These are phyloP conservation scores for Glycine latifolia DNA, from an alignment of 306 rosid genomes.

Conservation along the genomic window DNA sequence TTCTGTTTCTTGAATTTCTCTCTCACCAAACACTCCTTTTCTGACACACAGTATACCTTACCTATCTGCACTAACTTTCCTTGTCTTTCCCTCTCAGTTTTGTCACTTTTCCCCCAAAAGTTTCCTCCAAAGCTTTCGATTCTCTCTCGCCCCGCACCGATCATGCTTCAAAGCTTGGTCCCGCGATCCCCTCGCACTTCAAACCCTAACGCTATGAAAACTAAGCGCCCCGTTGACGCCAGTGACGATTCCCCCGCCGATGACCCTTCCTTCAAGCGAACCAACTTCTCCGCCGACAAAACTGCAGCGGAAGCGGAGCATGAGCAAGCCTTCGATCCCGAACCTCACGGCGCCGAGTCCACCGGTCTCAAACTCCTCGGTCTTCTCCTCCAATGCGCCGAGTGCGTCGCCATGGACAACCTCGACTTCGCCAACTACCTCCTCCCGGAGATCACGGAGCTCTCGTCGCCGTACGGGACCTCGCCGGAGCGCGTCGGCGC, in stretches of 20 bases:
- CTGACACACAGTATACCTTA: conserved; percentile 56
- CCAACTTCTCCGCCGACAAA: conserved; percentile 44
- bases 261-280: conserved; percentile 59
- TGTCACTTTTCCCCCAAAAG: conserved; percentile 63
- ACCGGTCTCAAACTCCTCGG: conserved; percentile 78
- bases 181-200: conserved; percentile 67
- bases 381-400: conserved; percentile 91
- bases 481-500: conserved; percentile 97
- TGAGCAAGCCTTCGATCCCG: conserved; percentile 39
- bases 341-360: conserved; percentile 51
- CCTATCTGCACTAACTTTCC: conserved; percentile 53
- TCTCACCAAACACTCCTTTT: conserved; percentile 26
- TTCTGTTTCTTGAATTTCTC: conserved; percentile 48
- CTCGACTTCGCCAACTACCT: conserved; percentile 80
- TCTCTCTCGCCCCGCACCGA: conserved; percentile 54
- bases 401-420: conserved; percentile 83
- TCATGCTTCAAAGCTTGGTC: conserved; percentile 96
- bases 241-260: conserved; percentile 34
- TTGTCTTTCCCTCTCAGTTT: conserved; percentile 56
- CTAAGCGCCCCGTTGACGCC: conserved; percentile 64
- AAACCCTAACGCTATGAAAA: conserved; percentile 66
- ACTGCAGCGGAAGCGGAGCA: conserved; percentile 39
- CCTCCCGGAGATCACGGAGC: conserved; percentile 85
- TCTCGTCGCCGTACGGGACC: conserved; percentile 84
- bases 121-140: conserved; percentile 58